Conservation (phyloP, 164 flowering plant genomes). For the Umbellularia californica region DNA sequence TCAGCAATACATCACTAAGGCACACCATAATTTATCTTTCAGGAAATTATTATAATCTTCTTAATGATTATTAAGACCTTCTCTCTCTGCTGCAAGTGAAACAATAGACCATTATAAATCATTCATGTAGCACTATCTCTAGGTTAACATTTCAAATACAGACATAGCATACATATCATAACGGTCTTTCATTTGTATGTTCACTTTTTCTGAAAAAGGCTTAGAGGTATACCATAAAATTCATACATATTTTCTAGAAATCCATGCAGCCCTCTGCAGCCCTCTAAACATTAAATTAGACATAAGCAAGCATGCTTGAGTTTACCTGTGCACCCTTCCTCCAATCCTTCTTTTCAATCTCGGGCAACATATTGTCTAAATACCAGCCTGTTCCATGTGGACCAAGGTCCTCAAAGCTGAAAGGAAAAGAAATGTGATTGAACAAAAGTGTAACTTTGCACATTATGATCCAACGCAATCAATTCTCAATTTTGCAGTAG, state of each 20-base stretch:
- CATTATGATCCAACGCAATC: not conserved
- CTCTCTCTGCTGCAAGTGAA: too few species aligned
- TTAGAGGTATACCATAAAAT: not conserved
- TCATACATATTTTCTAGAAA: too few species aligned
- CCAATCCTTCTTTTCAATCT: conserved; percentile 73
- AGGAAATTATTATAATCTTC: too few species aligned
- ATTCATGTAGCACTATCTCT: too few species aligned
- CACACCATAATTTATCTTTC: too few species aligned
- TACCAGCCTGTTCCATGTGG: conserved; percentile 95
- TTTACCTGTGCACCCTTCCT: conserved; percentile 97
- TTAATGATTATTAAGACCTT: too few species aligned
- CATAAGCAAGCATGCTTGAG: not conserved
- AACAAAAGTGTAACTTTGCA: not conserved
- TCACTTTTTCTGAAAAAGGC: too few species aligned
- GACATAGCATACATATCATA: too few species aligned
- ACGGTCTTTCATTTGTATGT: too few species aligned
- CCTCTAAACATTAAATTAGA: not conserved
- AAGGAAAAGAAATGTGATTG: not conserved
- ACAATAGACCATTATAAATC: too few species aligned
- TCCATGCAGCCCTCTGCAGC: not conserved
- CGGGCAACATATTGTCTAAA: conserved; percentile 87
- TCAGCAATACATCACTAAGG: too few species aligned
- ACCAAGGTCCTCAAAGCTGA: conserved; percentile 95
- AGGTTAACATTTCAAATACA: too few species aligned
- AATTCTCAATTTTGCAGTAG: not conserved